Base-by-base conservation (phyloP, 225 moss, liverwort and hornwort species). In the Pleurozium schreberi region DNA sequence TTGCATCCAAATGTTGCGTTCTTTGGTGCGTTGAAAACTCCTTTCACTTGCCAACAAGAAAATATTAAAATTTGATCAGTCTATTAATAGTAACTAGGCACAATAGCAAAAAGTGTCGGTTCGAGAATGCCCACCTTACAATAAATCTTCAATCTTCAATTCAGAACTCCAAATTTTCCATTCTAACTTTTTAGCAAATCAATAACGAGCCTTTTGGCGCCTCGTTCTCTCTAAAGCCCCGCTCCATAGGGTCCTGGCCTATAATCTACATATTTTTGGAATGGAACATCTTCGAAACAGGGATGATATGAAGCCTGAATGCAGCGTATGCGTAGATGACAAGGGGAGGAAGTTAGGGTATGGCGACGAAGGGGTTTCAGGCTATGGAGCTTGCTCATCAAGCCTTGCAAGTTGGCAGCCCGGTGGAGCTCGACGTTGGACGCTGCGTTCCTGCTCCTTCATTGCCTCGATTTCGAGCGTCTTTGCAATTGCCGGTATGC, bases 321-420 rank as follows among this genome's bases (percentile, higher is more conserved):
- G 68, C 18, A 80, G 2, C 36, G 11, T 2, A 1, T 10, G 61
- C 55, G 8, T 86, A 86, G 89, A 86, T 86, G 30, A 34, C 5
- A 8, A n/a, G 26, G 16, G 8, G 76, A 90, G 87, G 91, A 91
- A 85, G 91, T 91, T 91, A 88, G 91, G 88, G 82, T 76, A 82
- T 75, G 60, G 86, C 88, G 88, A 82, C 33, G 91, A 91, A 91
- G 85, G 81, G 91, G 91, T 91, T 88, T 90, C 87, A 38, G 71
- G 49, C 67, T 67, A 69, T 78, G 90, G 78, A 90, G 87, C 83
- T 90, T 90, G 69, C 75, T 69, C 87, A 26, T 52, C 68, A 87
- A 90, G 90, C 85, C 18, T 88, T 75, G 33, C 23, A 31, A 23
- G 80, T 75, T 88, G 7, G 67, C 85, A 76, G 47, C 47, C 60